Evolutionary conservation across 2,329 filamentous ascomycete genomes (phyloP).

Genomic region (Colletotrichum camelliae): DNA sequence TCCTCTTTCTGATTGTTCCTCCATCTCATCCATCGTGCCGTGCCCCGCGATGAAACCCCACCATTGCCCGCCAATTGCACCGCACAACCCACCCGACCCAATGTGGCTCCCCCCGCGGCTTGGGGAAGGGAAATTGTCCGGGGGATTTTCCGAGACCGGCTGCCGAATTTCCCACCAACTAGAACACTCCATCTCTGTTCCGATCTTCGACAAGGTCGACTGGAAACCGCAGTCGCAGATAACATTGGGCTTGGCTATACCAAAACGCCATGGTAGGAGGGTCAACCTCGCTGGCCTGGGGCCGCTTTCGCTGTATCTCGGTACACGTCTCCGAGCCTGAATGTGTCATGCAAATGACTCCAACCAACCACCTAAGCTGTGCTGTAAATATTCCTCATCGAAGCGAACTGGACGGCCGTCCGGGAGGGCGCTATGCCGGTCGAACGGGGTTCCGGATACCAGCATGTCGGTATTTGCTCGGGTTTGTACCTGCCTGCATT

Average conservation of each 20-base stretch:
- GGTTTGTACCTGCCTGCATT: neutral
- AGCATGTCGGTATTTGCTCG: conserved; percentile 16
- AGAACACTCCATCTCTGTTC: conserved; percentile 2
- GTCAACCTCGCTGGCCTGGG: neutral
- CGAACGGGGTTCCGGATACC: neutral
- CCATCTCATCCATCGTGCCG: conserved; percentile 9
- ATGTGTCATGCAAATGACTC: neutral
- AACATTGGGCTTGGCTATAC: neutral
- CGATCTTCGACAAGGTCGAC: neutral
- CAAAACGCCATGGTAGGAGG: neutral
- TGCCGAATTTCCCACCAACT: conserved; percentile 43
- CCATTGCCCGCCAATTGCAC: conserved; percentile 16
- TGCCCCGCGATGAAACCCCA: conserved; percentile 26
- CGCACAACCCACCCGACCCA: conserved; percentile 2
- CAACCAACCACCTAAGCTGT: neutral
- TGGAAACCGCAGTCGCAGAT: conserved; percentile 3
- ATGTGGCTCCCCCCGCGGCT: neutral
- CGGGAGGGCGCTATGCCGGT: neutral
- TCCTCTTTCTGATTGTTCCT: neutral
- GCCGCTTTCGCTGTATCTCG: conserved; percentile 12
- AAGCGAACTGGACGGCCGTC: neutral
- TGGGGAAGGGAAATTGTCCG: conserved; percentile 19
- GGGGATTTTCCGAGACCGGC: conserved; percentile 25
- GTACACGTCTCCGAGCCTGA: conserved; percentile 4
- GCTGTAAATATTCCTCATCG: neutral